Percentiles rank a stretch among this genome's conserved stretches.
Evolutionary conservation across 495 filamentous ascomycete species (phyloP).

Genomic region (Clohesyomyces aquaticus): DNA sequence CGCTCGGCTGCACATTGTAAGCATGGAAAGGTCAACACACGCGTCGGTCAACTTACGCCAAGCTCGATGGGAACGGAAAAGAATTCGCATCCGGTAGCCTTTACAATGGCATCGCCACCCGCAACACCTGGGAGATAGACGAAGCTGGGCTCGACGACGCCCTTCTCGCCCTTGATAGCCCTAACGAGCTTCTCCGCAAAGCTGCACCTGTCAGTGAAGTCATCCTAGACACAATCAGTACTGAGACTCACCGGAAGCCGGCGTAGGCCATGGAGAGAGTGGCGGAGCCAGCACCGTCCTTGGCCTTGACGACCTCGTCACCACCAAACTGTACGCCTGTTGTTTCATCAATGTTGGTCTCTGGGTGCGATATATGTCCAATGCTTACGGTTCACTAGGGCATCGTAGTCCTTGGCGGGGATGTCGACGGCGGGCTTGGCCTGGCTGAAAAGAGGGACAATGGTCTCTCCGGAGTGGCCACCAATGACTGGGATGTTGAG

Average conservation of each 20-base stretch:
- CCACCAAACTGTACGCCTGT: constrained; percentile 93
- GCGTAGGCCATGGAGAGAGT: constrained; percentile 98
- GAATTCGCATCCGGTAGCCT: constrained; percentile 84
- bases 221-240: constrained; percentile 42
- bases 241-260: constrained; percentile 72
- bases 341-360: background rate
- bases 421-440: constrained; percentile 77
- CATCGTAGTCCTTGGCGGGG: constrained; percentile 82
- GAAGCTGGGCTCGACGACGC: constrained; percentile 90
- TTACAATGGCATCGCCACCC: constrained; percentile 80
- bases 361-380: background rate
- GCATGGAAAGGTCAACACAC: background rate
- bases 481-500: constrained; percentile 89
- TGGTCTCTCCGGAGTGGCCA: constrained; percentile 96
- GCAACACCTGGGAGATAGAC: constrained; percentile 89
- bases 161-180: constrained; percentile 83
- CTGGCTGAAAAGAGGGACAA: constrained; percentile 96
- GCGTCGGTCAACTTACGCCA: constrained; percentile 66
- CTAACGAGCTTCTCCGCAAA: constrained; percentile 93
- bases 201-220: constrained; percentile 50
- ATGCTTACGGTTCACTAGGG: constrained; percentile 76
- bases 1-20: constrained; percentile 62
- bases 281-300: constrained; percentile 92
- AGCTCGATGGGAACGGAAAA: constrained; percentile 96
- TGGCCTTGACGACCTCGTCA: constrained; percentile 98